These are phyloP conservation scores for Epichloe sibirici DNA, from an alignment of 2,329 filamentous ascomycete species.

Conservation along the genomic window DNA sequence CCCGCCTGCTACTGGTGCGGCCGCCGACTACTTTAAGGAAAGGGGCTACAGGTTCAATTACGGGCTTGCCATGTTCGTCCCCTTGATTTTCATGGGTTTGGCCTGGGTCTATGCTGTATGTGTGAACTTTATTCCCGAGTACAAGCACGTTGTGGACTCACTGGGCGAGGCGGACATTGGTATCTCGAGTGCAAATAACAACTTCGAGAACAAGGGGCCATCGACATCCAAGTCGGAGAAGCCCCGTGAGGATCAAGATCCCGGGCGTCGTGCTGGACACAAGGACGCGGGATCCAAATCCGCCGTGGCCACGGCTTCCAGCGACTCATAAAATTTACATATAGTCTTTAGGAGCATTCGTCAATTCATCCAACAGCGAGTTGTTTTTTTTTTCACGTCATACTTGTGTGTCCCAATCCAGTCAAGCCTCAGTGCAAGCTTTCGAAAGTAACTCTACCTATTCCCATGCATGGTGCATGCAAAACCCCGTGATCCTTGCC, in stretches of 20 bases:
- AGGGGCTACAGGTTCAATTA: slow-evolving; percentile 26
- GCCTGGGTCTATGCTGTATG: slow-evolving; percentile 44
- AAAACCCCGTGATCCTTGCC: no score
- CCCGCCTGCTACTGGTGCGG: slow-evolving; percentile 57
- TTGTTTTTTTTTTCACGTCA: no score
- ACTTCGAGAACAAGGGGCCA: background rate
- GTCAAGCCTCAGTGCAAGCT: no score
- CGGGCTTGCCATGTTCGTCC: slow-evolving; percentile 53
- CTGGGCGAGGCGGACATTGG: slow-evolving; percentile 35
- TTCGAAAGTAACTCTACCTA: no score
- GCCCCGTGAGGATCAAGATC: background rate
- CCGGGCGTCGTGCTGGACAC: no score
- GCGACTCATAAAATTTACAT: background rate
- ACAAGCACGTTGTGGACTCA: slow-evolving; percentile 50
- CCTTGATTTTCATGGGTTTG: slow-evolving; percentile 44
- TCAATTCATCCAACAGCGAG: background rate
- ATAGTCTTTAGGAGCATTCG: background rate
- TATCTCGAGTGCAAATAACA: background rate
- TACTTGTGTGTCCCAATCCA: no score
- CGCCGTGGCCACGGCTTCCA: background rate
- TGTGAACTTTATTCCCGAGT: slow-evolving; percentile 55
- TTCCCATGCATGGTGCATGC: no score
- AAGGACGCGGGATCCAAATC: background rate
- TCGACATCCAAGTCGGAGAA: background rate
- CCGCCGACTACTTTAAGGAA: slow-evolving; percentile 42